Percentiles rank a stretch among this genome's conserved stretches.
phyloP scores from a whole-genome alignment of 306 rosid genomes.

The Purshia tridentata region DNA sequence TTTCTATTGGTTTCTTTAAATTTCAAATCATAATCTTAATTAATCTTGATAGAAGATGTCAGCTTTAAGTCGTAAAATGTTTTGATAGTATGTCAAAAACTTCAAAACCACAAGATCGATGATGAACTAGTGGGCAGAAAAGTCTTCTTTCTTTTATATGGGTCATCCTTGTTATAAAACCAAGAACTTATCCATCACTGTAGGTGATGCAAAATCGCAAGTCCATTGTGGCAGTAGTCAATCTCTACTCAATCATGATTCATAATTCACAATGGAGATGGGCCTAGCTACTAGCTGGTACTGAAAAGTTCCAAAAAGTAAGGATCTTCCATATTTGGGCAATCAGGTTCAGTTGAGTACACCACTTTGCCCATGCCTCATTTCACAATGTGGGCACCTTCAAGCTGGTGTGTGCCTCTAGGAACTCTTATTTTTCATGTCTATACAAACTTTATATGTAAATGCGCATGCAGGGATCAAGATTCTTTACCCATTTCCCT shows the following conservation, averaged over 20 bases:
- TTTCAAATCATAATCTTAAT: too few species aligned
- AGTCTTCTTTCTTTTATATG: too few species aligned
- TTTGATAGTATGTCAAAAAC: too few species aligned
- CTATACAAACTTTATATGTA: not conserved
- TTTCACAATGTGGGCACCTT: not conserved
- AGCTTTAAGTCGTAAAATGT: too few species aligned
- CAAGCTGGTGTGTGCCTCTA: not conserved
- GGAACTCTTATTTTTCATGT: not conserved
- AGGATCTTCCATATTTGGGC: slow-evolving; percentile 18
- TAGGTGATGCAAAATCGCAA: slow-evolving; percentile 17
- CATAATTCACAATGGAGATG: slow-evolving; percentile 5
- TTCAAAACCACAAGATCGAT: too few species aligned
- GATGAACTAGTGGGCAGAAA: too few species aligned
- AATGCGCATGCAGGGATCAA: too few species aligned
- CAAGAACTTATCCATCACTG: not conserved
- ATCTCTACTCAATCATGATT: slow-evolving; percentile 31
- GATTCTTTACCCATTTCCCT: too few species aligned
- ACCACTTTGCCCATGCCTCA: slow-evolving; percentile 2
- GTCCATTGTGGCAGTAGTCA: slow-evolving; percentile 53
- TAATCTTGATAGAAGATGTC: too few species aligned
- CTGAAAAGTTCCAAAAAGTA: slow-evolving; percentile 21
- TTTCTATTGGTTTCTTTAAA: too few species aligned
- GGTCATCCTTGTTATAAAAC: too few species aligned
- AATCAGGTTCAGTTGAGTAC: slow-evolving; percentile 19
- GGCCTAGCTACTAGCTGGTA: slow-evolving; percentile 3